Evolutionary conservation across 495 filamentous ascomycete genomes (phyloP).

Genomic region (Neurospora sp.): DNA sequence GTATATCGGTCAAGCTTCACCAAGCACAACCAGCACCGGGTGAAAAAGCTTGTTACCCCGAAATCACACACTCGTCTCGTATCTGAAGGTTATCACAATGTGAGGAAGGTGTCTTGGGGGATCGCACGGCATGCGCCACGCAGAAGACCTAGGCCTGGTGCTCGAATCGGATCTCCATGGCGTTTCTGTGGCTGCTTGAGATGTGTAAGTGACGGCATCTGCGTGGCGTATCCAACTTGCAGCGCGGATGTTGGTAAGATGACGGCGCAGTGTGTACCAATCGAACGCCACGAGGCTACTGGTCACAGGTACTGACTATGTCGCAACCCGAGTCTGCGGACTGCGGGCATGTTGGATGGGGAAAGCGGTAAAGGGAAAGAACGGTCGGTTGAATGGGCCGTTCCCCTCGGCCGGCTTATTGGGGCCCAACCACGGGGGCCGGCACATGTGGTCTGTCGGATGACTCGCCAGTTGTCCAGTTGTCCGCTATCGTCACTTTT

Average conservation of each 20-base stretch:
- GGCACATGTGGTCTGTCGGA: background rate
- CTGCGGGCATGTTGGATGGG: background rate
- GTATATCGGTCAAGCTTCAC: background rate
- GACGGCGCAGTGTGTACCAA: constrained; percentile 1
- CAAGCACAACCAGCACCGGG: background rate
- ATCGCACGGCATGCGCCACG: background rate
- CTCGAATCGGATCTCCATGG: background rate
- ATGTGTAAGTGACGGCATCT: background rate
- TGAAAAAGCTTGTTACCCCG: background rate
- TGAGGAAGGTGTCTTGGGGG: background rate
- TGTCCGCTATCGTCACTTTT: background rate
- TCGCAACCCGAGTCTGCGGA: background rate
- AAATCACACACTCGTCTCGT: background rate
- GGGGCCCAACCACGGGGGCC: background rate
- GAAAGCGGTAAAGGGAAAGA: background rate
- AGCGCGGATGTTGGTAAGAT: background rate
- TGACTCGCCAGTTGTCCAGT: background rate
- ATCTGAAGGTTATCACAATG: background rate
- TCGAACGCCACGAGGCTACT: constrained; percentile 1
- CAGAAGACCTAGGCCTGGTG: background rate
- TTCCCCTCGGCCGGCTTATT: background rate
- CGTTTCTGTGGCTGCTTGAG: background rate
- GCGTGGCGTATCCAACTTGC: background rate
- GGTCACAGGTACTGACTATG: background rate
- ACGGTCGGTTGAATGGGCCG: background rate